Evolutionary conservation across 2,329 filamentous ascomycete genomes (phyloP), one percentile per base, ranked within the genome.

Genomic region (Penicillium sp.): DNA sequence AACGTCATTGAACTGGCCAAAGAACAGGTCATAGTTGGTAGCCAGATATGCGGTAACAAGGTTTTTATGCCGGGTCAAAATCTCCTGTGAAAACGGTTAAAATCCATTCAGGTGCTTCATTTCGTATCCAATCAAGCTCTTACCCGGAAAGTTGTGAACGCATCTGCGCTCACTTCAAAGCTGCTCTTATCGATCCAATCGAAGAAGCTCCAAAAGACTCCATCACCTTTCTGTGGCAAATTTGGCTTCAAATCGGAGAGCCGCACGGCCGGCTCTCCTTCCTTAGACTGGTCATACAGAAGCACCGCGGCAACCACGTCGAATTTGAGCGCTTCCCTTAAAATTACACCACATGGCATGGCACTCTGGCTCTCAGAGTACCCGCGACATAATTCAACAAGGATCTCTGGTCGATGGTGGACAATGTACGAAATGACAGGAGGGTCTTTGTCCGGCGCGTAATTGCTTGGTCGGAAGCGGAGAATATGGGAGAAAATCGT

Each of bases 171-270:
- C 64, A 98, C 91, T 79, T 99, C 95, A 70, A 99, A 99, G 29
- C 90, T 93, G 66, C 92, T 92, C 77, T 92, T 92, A 78, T 98
- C 93, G 68, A 99, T 96, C 92, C 93, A 99, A 60, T 90, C 87
- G 71, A 99, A 98, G 77, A 98, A 98, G 47, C 86, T 88, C 95
- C 95, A 99, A 74, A 99, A 97, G 2, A 97, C 87, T 3, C 93
- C 93, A 45, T 87, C 84, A 13, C 93, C 93, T 47, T 85, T 89
- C 67, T 95, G 90, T 33, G 85, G 86, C 42, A 86, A 78, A 59
- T 91, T 88, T 47, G 89, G 86, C 68, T 95, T 90, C 61, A 97
- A 90, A 23, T 86, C 88, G 51, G 84, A 87, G 39, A 96, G 81
- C 43, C 92, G 90, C 62, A 92, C 87, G n/a, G 85, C 85, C 65